Evolutionary conservation across 768 basidiomycete species (phyloP).

Genomic region (Pleurotus sapidus): DNA sequence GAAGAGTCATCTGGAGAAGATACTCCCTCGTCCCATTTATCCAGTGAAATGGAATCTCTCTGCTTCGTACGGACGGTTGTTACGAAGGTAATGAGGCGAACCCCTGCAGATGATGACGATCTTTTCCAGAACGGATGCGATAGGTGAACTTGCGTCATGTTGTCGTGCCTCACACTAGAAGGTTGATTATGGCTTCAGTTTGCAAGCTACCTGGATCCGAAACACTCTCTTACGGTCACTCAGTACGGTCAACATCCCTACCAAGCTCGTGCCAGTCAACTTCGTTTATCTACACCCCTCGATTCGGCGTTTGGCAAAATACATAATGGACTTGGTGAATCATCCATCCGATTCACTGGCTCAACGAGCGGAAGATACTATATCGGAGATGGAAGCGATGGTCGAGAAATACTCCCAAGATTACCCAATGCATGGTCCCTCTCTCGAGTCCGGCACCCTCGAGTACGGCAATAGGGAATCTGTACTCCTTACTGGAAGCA

Average conservation of each 20-base stretch:
- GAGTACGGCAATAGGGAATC: not conserved
- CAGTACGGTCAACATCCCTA: conserved; percentile 16
- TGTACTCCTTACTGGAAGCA: conserved; percentile 32
- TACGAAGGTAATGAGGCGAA: conserved; percentile 23
- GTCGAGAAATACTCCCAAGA: conserved; percentile 11
- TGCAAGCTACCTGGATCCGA: conserved; percentile 38
- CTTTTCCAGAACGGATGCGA: conserved; percentile 40
- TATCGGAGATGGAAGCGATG: conserved; percentile 16
- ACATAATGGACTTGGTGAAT: not conserved
- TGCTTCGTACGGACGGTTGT: conserved; percentile 31
- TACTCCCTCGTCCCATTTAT: conserved; percentile 20
- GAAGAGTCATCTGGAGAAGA: conserved; percentile 27
- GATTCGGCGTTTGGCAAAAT: conserved; percentile 15
- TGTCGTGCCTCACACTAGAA: not conserved
- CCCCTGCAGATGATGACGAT: conserved; percentile 27
- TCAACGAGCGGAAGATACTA: not conserved
- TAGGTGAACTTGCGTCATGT: conserved; percentile 19
- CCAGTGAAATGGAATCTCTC: conserved; percentile 17
- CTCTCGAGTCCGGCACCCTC: not conserved
- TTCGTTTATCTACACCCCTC: conserved; percentile 35
- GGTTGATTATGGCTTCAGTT: conserved; percentile 18
- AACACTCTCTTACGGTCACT: conserved; percentile 33
- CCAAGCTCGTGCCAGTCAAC: conserved; percentile 20
- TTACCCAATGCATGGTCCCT: not conserved
- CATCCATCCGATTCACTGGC: not conserved